Base-by-base conservation (phyloP, 2,329 filamentous ascomycete genomes). In the Fusarium tjaetaba region DNA sequence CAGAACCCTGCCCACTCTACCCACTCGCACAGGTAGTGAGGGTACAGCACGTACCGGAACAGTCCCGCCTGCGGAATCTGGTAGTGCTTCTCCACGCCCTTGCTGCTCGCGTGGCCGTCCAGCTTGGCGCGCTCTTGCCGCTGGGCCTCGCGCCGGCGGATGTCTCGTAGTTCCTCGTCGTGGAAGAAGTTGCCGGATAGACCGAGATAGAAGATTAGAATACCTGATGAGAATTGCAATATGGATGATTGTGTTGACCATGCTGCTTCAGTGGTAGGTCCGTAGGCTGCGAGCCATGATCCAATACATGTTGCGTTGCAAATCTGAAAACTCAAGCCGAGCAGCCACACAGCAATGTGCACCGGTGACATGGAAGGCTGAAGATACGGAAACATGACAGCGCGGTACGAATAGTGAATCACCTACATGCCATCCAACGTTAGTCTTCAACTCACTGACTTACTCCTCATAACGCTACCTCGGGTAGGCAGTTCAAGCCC, bases 1-100 rank as follows among this genome's bases (percentile, higher is more conserved):
- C 92, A 95, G 81, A 95, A 99, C 0, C 96, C 96, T 7, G 88
- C 82, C 96, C 96, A 99, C 86, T 99, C 96, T 60, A 97, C 81
- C 96, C 96, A 99, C 84, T 99, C 96, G 80, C 92, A 93, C n/a
- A 97, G 86, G 82, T 98, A 99, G 81, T 99, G 96, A 74, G 96
- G 95, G 82, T 92, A 97, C 67, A 98, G 87, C 79, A 97, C 89
- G 78, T 91, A 92, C 74, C 88, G 87, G 83, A 98, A 99, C 56
- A 97, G 83, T 2, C 95, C 95, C 57, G 92, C 92, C 79, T 94
- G 86, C 1, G 96, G 96, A 59, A 99, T 89, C 84, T 93, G 90
- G 81, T 98, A 98, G 70, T 97, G 89, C 84, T 96, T 97, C 51
- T 93, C 88, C 49, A 83, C 81, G 18, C 45, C 45, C 20, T 16